Base-by-base conservation (phyloP, 2,329 filamentous ascomycete genomes). In the Aureobasidium sp. region DNA sequence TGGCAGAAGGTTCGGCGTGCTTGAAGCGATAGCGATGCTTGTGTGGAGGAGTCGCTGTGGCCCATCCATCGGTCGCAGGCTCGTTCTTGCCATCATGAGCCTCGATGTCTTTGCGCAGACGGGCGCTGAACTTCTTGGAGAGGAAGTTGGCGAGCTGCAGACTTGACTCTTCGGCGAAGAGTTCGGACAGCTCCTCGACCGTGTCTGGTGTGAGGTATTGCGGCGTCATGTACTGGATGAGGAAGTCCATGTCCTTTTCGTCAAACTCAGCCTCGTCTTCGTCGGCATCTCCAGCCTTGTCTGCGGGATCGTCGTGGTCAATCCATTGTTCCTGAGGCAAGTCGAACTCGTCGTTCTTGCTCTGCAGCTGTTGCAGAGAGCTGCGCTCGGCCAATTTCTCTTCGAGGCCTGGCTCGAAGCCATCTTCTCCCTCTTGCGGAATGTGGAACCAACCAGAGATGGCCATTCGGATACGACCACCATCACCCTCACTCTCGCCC, bases 371-470 rank as follows among this genome's bases (percentile, higher is more conserved):
- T 75, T 91, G 90, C 65, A 97, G 80, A 68, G 91, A 92, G 74
- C 92, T 97, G 74, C 90, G 90, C 72, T 90, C 87, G 13, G 89
- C 90, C 64, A 95, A 84, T 71, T 87, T 88, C 77, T 95, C 90
- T 73, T 97, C 93, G 59, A 94, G 81, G 4, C 93, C 94, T 70
- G 88, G 79, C 67, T 95, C 85, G 68, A 88, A 99, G 45, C 94
- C 94, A 27, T 95, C 90, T 73, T 99, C 94, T 60, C 93, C 93
- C 67, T 89, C 77, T 75, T 99, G 94, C 0, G 94, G 94, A 64
- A 99, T 97, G 74, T 99, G 94, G 74, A 95, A 99, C 94, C 94
- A 99, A 57, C 94, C 94, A 71, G 90, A 96, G 70, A 99, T 96
- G 54, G 94, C 94, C 93, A 99, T 97, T 66, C 94, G 86, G 51